phyloP scores from a whole-genome alignment of 192 early-diverging fungal genomes.

The Cladochytrium replicatum region DNA sequence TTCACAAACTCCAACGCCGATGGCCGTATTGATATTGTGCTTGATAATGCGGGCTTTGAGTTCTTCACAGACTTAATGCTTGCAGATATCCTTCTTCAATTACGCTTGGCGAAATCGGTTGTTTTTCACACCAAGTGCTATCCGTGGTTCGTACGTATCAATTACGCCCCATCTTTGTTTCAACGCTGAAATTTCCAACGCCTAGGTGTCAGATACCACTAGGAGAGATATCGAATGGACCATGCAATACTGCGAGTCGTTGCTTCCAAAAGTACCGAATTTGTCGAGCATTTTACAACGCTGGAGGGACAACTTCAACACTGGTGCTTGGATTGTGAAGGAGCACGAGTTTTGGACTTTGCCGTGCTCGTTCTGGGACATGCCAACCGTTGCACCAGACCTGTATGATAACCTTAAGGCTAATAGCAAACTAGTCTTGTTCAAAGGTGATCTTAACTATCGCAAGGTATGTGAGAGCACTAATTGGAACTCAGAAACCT shows the following conservation, averaged over 20 bases:
- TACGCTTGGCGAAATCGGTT: slow-evolving; percentile 51
- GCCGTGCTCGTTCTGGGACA: slow-evolving; percentile 69
- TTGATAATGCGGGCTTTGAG: slow-evolving; percentile 94
- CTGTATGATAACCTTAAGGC: slow-evolving; percentile 52
- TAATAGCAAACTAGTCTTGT: slow-evolving; percentile 61
- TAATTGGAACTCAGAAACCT: neutral
- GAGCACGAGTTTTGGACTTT: slow-evolving; percentile 80
- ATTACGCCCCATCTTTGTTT: no score
- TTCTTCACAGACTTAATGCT: slow-evolving; percentile 78
- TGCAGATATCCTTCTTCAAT: slow-evolving; percentile 70
- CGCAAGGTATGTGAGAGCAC: slow-evolving; percentile 51
- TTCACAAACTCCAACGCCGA: slow-evolving; percentile 35
- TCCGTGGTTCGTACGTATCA: slow-evolving; percentile 89
- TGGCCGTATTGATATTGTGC: slow-evolving; percentile 68
- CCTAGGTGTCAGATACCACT: slow-evolving; percentile 64
- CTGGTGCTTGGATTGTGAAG: slow-evolving; percentile 55
- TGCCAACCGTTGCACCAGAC: slow-evolving; percentile 54
- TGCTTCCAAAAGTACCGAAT: no score
- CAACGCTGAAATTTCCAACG: no score
- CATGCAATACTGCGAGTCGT: slow-evolving; percentile 33
- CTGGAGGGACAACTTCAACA: slow-evolving; percentile 58
- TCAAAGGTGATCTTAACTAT: slow-evolving; percentile 97
- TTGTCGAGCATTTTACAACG: no score
- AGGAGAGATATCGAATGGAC: slow-evolving; percentile 69
- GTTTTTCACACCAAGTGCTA: slow-evolving; percentile 79